phyloP scores from a whole-genome alignment of 495 filamentous ascomycete species.

The Immersiella caudata region DNA sequence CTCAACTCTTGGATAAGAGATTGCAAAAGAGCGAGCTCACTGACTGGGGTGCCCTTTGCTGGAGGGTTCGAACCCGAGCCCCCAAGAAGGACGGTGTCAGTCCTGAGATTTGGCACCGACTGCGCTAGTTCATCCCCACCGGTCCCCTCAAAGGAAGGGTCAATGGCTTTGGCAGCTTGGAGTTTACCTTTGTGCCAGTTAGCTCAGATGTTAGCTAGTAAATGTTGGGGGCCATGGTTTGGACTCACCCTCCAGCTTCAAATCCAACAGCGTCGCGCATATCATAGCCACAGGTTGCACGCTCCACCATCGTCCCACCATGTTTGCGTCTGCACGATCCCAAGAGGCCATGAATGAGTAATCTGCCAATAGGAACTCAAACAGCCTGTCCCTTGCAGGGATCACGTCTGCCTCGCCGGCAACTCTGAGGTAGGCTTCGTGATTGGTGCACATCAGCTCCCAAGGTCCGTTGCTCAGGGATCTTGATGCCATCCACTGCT shows the following conservation, averaged over 20 bases:
- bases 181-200: slow-evolving; percentile 14
- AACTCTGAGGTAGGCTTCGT: slow-evolving; percentile 22
- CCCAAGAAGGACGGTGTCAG: neutral
- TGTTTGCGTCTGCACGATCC: slow-evolving; percentile 22
- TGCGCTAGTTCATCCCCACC: slow-evolving; percentile 3
- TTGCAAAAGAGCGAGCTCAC: no score
- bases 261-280: slow-evolving; percentile 22
- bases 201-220: no score
- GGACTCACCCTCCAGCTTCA: slow-evolving; percentile 18
- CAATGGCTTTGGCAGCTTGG: slow-evolving; percentile 8
- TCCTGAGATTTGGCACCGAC: slow-evolving; percentile 11
- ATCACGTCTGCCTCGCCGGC: slow-evolving; percentile 14
- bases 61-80: neutral
- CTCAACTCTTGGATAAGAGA: no score
- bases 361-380: slow-evolving; percentile 26
- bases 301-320: slow-evolving; percentile 25
- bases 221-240: no score
- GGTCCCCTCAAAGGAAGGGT: neutral
- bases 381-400: slow-evolving; percentile 20
- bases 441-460: slow-evolving; percentile 23
- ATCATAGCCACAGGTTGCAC: slow-evolving; percentile 24
- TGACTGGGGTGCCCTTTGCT: no score
- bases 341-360: slow-evolving; percentile 28
- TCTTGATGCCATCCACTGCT: slow-evolving; percentile 20
- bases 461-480: slow-evolving; percentile 23